Evolutionary conservation across 2,329 filamentous ascomycete species (phyloP).

Genomic region (Hypoxylon sp.): DNA sequence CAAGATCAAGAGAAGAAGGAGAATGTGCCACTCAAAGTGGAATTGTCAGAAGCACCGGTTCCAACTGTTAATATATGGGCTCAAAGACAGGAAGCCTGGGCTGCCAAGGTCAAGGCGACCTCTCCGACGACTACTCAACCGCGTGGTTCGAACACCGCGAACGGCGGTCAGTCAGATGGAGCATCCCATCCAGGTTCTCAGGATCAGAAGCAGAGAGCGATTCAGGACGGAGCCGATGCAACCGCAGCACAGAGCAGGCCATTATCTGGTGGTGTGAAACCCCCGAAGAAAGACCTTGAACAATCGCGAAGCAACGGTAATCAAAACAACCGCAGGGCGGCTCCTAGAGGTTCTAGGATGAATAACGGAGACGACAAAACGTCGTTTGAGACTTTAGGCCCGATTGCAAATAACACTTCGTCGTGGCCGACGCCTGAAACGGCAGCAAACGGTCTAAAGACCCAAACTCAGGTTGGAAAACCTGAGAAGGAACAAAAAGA

Average conservation of each 20-base stretch:
- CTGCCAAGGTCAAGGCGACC: constrained; percentile 65
- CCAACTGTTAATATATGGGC: constrained; percentile 92
- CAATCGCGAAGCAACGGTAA: constrained; percentile 58
- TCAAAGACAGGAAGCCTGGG: constrained; percentile 78
- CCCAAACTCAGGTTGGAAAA: constrained; percentile 76
- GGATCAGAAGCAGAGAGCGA: constrained; percentile 45
- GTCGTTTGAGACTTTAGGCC: constrained; percentile 63
- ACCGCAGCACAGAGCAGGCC: constrained; percentile 43
- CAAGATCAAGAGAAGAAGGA: constrained; percentile 69
- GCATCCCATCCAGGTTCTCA: constrained; percentile 14
- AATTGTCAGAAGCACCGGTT: constrained; percentile 84
- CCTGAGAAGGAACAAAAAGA: constrained; percentile 73
- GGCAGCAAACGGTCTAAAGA: constrained; percentile 81
- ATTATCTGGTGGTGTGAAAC: constrained; percentile 58
- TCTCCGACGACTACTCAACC: constrained; percentile 41
- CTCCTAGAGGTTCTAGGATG: constrained; percentile 62
- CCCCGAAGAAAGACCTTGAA: constrained; percentile 62
- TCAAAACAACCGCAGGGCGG: constrained; percentile 59
- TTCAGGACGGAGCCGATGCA: constrained; percentile 48
- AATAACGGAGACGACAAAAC: constrained; percentile 61
- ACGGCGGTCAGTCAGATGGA: constrained; percentile 10
- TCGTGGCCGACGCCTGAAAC: constrained; percentile 94
- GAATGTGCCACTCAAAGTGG: constrained; percentile 71
- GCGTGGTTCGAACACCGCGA: constrained; percentile 45
- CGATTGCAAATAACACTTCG: constrained; percentile 82